Conservation (phyloP, 2,329 filamentous ascomycete genomes). For the Botryotinia convoluta region DNA sequence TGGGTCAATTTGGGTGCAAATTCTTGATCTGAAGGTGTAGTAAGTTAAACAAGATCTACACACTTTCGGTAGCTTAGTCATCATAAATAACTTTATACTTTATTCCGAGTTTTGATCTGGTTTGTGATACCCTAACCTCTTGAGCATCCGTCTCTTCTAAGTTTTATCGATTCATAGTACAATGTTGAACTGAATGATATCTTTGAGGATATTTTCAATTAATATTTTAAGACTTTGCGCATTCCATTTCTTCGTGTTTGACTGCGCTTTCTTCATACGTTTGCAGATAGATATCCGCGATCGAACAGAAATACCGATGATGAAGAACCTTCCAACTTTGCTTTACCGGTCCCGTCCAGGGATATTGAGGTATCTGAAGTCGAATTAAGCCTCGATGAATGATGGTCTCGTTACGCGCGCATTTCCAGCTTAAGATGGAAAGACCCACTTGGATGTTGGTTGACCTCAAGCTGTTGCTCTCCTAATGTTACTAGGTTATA, state of each 20-base stretch:
- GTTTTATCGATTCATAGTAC: background rate
- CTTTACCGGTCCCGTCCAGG: background rate
- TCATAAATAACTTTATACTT: background rate
- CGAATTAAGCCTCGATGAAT: background rate
- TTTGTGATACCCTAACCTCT: background rate
- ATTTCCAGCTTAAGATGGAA: background rate
- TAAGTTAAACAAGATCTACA: background rate
- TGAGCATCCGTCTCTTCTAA: background rate
- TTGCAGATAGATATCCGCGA: constrained; percentile 4
- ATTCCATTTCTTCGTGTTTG: background rate
- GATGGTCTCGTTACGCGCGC: background rate
- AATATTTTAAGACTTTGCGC: background rate
- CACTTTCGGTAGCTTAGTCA: background rate
- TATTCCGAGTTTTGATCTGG: background rate
- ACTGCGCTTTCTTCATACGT: background rate
- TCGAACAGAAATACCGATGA: background rate
- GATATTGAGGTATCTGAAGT: background rate
- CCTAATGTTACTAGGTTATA: background rate
- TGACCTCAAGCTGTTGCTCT: background rate
- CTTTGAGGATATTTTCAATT: background rate
- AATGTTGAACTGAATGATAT: background rate
- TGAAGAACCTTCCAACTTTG: background rate
- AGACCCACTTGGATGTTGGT: background rate
- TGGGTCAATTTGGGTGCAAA: background rate
- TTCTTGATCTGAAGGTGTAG: background rate